Percentiles rank a stretch among this genome's conserved stretches.
phyloP scores from a whole-genome alignment of 257 asterid species.

The Jacaranda mimosifolia region DNA sequence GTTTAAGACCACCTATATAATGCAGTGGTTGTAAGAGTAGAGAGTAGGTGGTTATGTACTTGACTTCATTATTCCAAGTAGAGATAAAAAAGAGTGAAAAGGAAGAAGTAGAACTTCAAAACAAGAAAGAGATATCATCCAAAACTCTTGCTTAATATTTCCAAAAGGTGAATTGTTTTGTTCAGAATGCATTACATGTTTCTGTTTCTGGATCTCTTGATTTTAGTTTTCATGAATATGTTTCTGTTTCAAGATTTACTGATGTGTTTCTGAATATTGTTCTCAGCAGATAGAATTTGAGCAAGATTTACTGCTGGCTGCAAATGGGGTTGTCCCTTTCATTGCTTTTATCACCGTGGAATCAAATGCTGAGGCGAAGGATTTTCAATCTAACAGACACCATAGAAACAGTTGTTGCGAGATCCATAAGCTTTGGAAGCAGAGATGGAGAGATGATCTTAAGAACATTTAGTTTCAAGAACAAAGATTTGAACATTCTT shows the following conservation, averaged over 20 bases:
- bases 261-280: background rate
- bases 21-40: background rate
- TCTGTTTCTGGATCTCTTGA: background rate
- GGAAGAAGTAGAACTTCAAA: background rate
- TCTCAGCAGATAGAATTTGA: background rate
- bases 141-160: background rate
- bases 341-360: slow-evolving; percentile 51
- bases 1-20: slow-evolving; percentile 7
- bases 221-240: slow-evolving; percentile 8
- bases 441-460: slow-evolving; percentile 45
- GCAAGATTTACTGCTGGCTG: background rate
- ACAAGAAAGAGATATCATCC: background rate
- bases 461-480: slow-evolving; percentile 48
- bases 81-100: background rate
- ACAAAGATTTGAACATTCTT: slow-evolving; percentile 26
- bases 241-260: no score
- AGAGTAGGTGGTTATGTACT: slow-evolving; percentile 32
- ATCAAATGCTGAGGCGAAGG: slow-evolving; percentile 35
- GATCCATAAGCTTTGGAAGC: slow-evolving; percentile 61
- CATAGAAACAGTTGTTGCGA: slow-evolving; percentile 47
- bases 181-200: background rate
- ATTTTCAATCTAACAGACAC: slow-evolving; percentile 41
- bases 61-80: slow-evolving; percentile 25
- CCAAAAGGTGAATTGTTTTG: slow-evolving; percentile 28
- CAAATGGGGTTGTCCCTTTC: slow-evolving; percentile 60